phyloP scores from a whole-genome alignment of 768 basidiomycete genomes.

The Hydnomerulius pinastri region DNA sequence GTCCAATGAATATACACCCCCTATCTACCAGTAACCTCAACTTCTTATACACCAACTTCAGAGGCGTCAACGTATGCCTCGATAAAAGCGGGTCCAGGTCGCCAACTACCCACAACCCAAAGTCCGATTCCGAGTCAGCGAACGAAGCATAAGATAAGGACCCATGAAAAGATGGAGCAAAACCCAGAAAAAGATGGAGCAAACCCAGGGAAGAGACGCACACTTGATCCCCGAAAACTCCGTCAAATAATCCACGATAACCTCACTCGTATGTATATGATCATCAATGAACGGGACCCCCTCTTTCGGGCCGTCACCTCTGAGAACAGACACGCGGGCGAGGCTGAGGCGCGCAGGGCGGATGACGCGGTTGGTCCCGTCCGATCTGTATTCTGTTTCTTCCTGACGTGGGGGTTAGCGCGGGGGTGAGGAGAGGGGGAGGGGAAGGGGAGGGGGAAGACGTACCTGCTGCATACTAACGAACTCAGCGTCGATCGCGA shows the following conservation, averaged over 20 bases:
- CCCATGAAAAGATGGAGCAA: neutral
- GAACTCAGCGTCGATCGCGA: slow-evolving; percentile 98
- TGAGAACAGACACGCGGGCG: slow-evolving; percentile 91
- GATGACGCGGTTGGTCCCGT: slow-evolving; percentile 90
- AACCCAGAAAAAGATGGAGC: neutral
- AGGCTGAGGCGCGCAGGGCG: slow-evolving; percentile 90
- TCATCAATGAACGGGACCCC: slow-evolving; percentile 96
- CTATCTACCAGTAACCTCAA: slow-evolving; percentile 88
- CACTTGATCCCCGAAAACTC: slow-evolving; percentile 96
- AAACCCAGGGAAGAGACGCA: slow-evolving; percentile 44
- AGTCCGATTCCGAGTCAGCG: slow-evolving; percentile 4
- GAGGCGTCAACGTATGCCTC: slow-evolving; percentile 85
- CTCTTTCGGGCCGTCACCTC: slow-evolving; percentile 79
- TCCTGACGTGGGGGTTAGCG: slow-evolving; percentile 51
- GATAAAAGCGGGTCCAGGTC: slow-evolving; percentile 88
- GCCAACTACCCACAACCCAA: slow-evolving; percentile 62
- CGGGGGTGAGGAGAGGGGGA: neutral
- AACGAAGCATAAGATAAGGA: neutral
- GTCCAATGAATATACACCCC: slow-evolving; percentile 96
- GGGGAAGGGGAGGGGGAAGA: neutral
- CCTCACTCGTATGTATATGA: slow-evolving; percentile 94
- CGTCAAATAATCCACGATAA: slow-evolving; percentile 94
- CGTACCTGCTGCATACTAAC: slow-evolving; percentile 91
- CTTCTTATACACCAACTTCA: slow-evolving; percentile 99
- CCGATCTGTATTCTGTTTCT: slow-evolving; percentile 92